Base-by-base conservation (phyloP, 805 yeast species). In the Metschnikowia orientalis region DNA sequence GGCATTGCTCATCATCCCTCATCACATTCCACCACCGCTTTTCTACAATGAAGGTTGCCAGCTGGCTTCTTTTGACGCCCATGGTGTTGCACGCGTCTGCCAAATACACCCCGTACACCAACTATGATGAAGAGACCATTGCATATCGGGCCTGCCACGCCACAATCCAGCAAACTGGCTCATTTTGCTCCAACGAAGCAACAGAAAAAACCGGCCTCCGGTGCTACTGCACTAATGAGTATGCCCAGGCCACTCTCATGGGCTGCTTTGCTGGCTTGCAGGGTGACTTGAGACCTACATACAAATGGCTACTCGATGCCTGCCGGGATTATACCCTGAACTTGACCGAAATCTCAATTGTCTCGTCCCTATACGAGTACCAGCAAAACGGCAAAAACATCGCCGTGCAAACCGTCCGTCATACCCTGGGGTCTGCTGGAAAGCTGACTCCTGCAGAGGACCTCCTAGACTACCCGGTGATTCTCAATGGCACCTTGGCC, bases 381-480 rank as follows among this genome's bases (percentile, higher is more conserved):
- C 8, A 16, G 13, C 5, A 12, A 15, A 27, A 14, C 12, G 14
- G 14, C 31, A n/a, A 21, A 18, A n/a, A n/a, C n/a, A n/a, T n/a
- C n/a, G n/a, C n/a, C n/a, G n/a, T n/a, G n/a, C n/a, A n/a, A n/a
- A n/a, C n/a, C n/a, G n/a, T n/a, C n/a, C n/a, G n/a, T n/a, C n/a
- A n/a, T n/a, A n/a, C n/a, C n/a, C n/a, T n/a, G n/a, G n/a, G n/a
- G n/a, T n/a, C n/a, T 9, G n/a, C n/a, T n/a, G n/a, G n/a, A n/a
- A n/a, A n/a, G n/a, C n/a, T n/a, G n/a, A n/a, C n/a, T 9, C 7
- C 34, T 6, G n/a, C 30, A 12, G 20, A 18, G 1, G 29, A 39
- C 1, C 9, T 25, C 10, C 35, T 37, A 7, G 40, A 38, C 31
- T 33, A 21, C 18, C 46, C 48, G 7, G 28, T 44, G 8, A 18